phyloP scores from a whole-genome alignment of 2,329 filamentous ascomycete genomes.

The Venturia asperata region DNA sequence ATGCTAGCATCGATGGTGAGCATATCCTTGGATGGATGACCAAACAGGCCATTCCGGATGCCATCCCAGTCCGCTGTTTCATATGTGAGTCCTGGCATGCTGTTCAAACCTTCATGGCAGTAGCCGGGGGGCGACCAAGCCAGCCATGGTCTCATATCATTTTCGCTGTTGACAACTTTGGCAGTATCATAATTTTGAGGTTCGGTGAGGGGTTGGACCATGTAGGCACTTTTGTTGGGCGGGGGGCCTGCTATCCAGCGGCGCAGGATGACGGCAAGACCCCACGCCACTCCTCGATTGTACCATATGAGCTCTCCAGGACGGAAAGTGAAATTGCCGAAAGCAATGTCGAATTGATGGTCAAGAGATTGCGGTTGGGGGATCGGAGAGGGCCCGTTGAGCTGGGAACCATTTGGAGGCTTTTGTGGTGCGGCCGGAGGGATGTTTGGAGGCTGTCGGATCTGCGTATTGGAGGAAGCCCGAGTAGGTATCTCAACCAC shows the following conservation, averaged over 20 bases:
- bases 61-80: slow-evolving; percentile 47
- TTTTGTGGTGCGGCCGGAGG: not conserved
- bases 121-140: slow-evolving; percentile 51
- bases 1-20: slow-evolving; percentile 50
- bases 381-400: slow-evolving; percentile 31
- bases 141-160: slow-evolving; percentile 48
- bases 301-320: slow-evolving; percentile 53
- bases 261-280: slow-evolving; percentile 45
- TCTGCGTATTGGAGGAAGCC: slow-evolving; percentile 23
- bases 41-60: slow-evolving; percentile 38
- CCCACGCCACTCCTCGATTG: slow-evolving; percentile 46
- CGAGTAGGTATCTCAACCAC: slow-evolving; percentile 27
- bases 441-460: slow-evolving; percentile 1
- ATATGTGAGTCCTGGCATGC: slow-evolving; percentile 33
- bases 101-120: slow-evolving; percentile 40
- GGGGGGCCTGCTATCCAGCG: slow-evolving; percentile 29
- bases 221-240: slow-evolving; percentile 30
- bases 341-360: slow-evolving; percentile 44
- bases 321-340: slow-evolving; percentile 44
- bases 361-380: slow-evolving; percentile 38
- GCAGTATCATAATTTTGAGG: slow-evolving; percentile 32
- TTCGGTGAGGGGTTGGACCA: slow-evolving; percentile 45
- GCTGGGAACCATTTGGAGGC: not conserved
- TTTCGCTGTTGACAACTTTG: slow-evolving; percentile 37
- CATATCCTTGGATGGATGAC: slow-evolving; percentile 38